Base-by-base conservation (phyloP, 225 moss, liverwort and hornwort genomes). In the Marchantia polymorpha region DNA sequence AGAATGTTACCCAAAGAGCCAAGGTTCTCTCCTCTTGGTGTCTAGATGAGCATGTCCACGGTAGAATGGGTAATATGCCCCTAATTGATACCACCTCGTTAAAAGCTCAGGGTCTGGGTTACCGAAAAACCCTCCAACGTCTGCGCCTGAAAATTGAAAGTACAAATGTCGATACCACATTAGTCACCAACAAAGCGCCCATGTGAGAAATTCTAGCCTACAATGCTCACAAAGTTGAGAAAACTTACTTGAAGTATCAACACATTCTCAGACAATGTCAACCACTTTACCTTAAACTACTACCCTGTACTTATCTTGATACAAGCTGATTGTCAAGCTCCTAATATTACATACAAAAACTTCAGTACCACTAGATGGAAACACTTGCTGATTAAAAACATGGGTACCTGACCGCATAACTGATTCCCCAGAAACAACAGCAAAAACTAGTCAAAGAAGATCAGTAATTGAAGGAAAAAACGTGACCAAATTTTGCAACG, bases 121-220 rank as follows among this genome's bases (percentile, higher is more conserved):
- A 73, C 93, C 99, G 78, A 99, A 99, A 81, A 99, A 99, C 70
- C 99, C 99, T 83, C 95, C 95, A 60, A 99, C 91, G 85, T 99
- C 99, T 20, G 99, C 93, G 83, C 99, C 97, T 97, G 84, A 84
- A 87, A 51, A 59, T 75, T 58, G 17, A 29, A 59, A 53, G 22
- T 12, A 53, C 12, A 56, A 55, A 15, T 58, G 20, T 22, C 0
- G 19, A 50, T 12, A 3, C 29, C 27, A 74, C 9, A 49, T 23
- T 23, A 3, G 54, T 19, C 39, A 39, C 39, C 39, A 39, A 48
- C 7, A 47, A 47, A 9, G 8, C 6, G 26, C 26, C 52, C 25
- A 73, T 11, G 14, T 12, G 69, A 0, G 8, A 71, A 12, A 51
- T 8, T 19, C 48, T 10, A 46, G 10, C 9, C 4, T 49, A 16